Conservation (phyloP, 2,329 filamentous ascomycete species). For the Dryadomyces quercivorus region DNA sequence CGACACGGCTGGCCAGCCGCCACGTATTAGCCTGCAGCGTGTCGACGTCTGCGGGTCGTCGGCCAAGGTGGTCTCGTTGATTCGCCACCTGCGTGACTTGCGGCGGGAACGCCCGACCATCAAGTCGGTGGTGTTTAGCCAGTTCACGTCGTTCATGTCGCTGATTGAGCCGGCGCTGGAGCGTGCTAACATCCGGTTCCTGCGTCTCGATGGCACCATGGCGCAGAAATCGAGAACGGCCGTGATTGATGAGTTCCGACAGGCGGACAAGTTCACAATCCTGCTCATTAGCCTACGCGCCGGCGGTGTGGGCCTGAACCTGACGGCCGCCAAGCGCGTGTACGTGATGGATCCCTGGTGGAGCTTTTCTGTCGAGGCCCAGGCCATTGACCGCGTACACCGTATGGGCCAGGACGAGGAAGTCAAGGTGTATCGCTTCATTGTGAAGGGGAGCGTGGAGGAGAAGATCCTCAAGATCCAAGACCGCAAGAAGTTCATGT, state of each 20-base stretch:
- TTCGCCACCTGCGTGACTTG: conserved; percentile 60
- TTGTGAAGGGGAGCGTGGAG: conserved; percentile 85
- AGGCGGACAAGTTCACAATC: conserved; percentile 51
- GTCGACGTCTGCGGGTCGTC: conserved; percentile 58
- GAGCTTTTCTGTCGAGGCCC: conserved; percentile 92
- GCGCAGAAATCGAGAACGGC: conserved; percentile 70
- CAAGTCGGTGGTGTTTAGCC: conserved; percentile 90
- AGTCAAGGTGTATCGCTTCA: conserved; percentile 77
- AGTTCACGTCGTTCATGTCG: conserved; percentile 93
- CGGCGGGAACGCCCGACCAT: conserved; percentile 53
- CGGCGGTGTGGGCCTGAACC: conserved; percentile 85
- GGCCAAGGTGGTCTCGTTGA: conserved; percentile 74
- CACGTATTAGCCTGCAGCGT: conserved; percentile 48
- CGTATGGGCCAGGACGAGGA: conserved; percentile 86
- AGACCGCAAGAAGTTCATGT: conserved; percentile 93
- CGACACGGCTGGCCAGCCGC: conserved; percentile 27
- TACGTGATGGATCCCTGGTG: conserved; percentile 99
- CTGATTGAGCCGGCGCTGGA: conserved; percentile 74
- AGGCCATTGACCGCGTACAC: conserved; percentile 95
- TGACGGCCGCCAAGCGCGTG: conserved; percentile 79
- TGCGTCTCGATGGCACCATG: conserved; percentile 91
- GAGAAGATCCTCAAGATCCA: conserved; percentile 90
- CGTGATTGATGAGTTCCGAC: conserved; percentile 62
- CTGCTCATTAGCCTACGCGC: conserved; percentile 77
- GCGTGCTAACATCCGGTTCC: conserved; percentile 58